Percentiles rank a stretch among this genome's conserved stretches.
Evolutionary conservation across 2,329 filamentous ascomycete species (phyloP).

Genomic region (Sclerotinia trifoliorum): DNA sequence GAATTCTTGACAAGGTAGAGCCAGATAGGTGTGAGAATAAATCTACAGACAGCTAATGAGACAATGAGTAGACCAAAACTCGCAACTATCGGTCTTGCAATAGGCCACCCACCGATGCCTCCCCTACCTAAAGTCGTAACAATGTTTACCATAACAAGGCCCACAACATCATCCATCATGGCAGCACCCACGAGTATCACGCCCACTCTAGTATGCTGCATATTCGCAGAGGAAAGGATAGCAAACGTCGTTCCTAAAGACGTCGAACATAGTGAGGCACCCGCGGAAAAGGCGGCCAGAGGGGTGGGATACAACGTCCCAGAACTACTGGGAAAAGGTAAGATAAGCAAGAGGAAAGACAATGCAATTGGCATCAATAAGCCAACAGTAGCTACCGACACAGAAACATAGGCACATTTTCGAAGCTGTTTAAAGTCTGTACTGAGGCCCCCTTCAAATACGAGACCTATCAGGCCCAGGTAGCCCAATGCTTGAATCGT

Average conservation of each 20-base stretch:
- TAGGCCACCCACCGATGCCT: slow-evolving; percentile 24
- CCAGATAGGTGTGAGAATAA: slow-evolving; percentile 28
- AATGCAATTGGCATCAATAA: slow-evolving; percentile 62
- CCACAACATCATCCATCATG: slow-evolving; percentile 80
- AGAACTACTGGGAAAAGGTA: slow-evolving; percentile 31
- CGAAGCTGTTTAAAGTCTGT: slow-evolving; percentile 44
- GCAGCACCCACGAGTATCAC: slow-evolving; percentile 69
- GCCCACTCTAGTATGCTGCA: slow-evolving; percentile 55
- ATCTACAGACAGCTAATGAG: slow-evolving; percentile 24
- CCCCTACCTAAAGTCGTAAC: slow-evolving; percentile 60
- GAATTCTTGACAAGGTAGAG: not conserved
- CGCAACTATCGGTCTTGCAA: slow-evolving; percentile 29
- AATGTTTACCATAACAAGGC: slow-evolving; percentile 73
- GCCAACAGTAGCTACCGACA: slow-evolving; percentile 63
- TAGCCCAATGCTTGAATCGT: slow-evolving; percentile 67
- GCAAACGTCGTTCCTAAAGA: slow-evolving; percentile 71
- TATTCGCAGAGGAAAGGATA: slow-evolving; percentile 59
- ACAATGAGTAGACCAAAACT: slow-evolving; percentile 33
- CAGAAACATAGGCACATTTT: slow-evolving; percentile 59
- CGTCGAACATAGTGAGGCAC: slow-evolving; percentile 71
- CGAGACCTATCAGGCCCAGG: slow-evolving; percentile 67
- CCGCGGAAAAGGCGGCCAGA: slow-evolving; percentile 61
- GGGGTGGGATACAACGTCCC: slow-evolving; percentile 29
- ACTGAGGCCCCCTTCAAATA: slow-evolving; percentile 55
- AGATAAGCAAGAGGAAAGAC: slow-evolving; percentile 51